Evolutionary conservation across 1,284 basidiomycete species (phyloP).

Genomic region (Heterobasidion irregulare): DNA sequence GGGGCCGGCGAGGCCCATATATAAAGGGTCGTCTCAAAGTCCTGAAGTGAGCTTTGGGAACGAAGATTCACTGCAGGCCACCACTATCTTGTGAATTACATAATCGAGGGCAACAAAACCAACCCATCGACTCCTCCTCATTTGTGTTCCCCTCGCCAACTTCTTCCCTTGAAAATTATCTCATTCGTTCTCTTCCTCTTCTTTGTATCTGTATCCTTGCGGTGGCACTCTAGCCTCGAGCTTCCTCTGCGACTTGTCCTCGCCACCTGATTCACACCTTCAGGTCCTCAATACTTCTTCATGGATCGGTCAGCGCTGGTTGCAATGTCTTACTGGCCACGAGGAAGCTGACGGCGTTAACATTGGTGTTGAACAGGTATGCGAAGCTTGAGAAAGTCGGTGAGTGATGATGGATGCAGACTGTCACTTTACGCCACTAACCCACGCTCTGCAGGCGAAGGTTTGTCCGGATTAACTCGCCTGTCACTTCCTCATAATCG

Average conservation of each 20-base stretch:
- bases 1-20: no score
- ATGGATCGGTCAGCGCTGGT: slow-evolving; percentile 33
- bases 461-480: slow-evolving; percentile 12
- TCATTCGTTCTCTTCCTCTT: not conserved
- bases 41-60: no score
- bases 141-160: not conserved
- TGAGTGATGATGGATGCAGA: slow-evolving; percentile 29
- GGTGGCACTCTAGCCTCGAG: not conserved
- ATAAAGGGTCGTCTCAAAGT: no score
- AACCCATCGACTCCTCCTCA: not conserved
- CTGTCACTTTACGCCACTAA: not conserved
- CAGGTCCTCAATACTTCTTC: not conserved
- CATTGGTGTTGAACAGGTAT: slow-evolving; percentile 32
- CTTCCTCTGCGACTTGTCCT: not conserved
- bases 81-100: slow-evolving; percentile 2
- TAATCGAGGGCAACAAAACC: slow-evolving; percentile 8
- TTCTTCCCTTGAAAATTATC: not conserved
- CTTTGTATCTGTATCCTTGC: not conserved
- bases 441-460: slow-evolving; percentile 18
- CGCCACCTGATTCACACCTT: not conserved
- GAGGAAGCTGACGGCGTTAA: slow-evolving; percentile 1
- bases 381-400: slow-evolving; percentile 70
- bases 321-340: not conserved
- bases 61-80: not conserved
- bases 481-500: not conserved